Percentiles rank a stretch among this genome's conserved stretches.
These are phyloP conservation scores for Solanum etuberosum DNA, from an alignment of 257 asterid genomes.

Conservation along the genomic window DNA sequence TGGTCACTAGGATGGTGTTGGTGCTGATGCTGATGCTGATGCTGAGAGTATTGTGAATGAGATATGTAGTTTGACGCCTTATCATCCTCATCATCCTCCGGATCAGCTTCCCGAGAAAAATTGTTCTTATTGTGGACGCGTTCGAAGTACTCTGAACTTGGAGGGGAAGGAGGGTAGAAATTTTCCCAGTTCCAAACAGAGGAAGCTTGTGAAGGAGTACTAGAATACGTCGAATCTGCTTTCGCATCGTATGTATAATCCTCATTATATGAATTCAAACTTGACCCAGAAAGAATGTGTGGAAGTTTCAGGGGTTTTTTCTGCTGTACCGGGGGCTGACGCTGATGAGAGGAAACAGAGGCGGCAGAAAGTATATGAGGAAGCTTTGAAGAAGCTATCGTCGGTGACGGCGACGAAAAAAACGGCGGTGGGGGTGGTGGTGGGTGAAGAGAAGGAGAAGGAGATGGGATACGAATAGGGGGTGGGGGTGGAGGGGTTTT, in stretches of 20 bases:
- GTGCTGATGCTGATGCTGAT: constrained; percentile 10
- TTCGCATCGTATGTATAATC: constrained; percentile 47
- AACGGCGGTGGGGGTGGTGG: constrained; percentile 30
- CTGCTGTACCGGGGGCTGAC: constrained; percentile 29
- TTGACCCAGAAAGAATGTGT: constrained; percentile 81
- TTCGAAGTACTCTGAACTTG: constrained; percentile 68
- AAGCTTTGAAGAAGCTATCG: constrained; percentile 20
- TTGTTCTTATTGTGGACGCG: constrained; percentile 27
- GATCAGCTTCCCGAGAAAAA: constrained; percentile 14
- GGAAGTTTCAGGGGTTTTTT: constrained; percentile 51
- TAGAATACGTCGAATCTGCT: constrained; percentile 57
- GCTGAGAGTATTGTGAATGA: constrained; percentile 16
- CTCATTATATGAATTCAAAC: constrained; percentile 28
- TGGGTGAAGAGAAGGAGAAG: constrained; percentile 26
- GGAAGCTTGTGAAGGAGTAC: constrained; percentile 83
- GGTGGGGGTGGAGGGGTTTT: constrained; percentile 8
- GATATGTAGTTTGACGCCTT: constrained; percentile 29
- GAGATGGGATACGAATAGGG: constrained; percentile 20
- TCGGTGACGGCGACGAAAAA: constrained; percentile 24
- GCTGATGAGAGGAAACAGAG: constrained; percentile 2
- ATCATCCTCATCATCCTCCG: constrained; percentile 28
- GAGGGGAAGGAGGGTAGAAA: constrained; percentile 93
- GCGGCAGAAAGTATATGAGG: constrained; percentile 30
- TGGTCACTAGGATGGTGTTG: constrained; percentile 10
- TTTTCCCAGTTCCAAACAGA: constrained; percentile 98